Conservation (phyloP, 2,329 filamentous ascomycete species). For the Botrytis paeoniae region DNA sequence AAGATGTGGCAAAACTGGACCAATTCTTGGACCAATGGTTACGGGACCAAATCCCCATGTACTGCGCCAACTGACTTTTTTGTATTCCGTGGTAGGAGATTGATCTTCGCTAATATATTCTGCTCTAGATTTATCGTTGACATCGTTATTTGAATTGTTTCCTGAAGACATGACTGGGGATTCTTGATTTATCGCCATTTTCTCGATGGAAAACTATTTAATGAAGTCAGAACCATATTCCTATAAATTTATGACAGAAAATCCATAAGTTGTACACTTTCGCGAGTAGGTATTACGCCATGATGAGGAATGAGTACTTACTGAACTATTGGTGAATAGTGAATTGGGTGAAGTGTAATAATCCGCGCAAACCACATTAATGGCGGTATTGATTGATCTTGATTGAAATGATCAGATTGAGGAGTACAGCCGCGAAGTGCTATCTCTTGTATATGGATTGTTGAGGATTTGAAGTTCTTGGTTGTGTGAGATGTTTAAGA, state of each 20-base stretch:
- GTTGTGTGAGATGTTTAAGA: background rate
- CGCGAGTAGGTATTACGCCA: conserved; percentile 2
- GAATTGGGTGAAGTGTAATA: background rate
- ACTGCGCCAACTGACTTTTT: conserved; percentile 11
- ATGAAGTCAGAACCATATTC: background rate
- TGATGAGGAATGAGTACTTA: background rate
- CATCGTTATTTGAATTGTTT: conserved; percentile 7
- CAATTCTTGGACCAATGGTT: conserved; percentile 32
- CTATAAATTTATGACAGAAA: background rate
- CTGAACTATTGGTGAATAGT: conserved; percentile 20
- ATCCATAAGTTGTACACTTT: background rate
- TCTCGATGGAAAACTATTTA: conserved; percentile 11
- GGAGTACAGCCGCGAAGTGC: background rate
- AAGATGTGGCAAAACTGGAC: conserved; percentile 37
- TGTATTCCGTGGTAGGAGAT: background rate
- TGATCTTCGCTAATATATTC: background rate
- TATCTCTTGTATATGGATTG: background rate
- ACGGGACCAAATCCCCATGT: conserved; percentile 16
- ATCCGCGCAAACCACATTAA: conserved; percentile 10
- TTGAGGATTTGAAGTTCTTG: background rate
- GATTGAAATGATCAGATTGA: background rate
- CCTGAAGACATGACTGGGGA: background rate
- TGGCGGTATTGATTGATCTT: conserved; percentile 5
- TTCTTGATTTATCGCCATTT: conserved; percentile 17
- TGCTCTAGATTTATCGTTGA: background rate